Evolutionary conservation across 2,329 filamentous ascomycete species (phyloP).

Genomic region (Alternaria novae-zelandiae): DNA sequence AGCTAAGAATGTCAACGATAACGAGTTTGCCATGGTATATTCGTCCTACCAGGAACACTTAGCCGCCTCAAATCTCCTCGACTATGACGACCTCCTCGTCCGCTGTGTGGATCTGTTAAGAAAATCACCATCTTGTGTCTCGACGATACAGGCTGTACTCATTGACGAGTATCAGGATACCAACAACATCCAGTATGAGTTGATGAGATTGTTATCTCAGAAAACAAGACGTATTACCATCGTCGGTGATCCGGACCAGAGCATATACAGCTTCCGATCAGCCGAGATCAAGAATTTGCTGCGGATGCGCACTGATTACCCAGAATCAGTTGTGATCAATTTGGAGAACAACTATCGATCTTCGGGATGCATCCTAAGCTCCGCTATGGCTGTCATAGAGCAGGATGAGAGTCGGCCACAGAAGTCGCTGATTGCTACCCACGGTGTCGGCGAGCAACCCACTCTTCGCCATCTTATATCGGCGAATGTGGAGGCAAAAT

Average conservation of each 20-base stretch:
- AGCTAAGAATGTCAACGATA: constrained; percentile 58
- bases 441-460: constrained; percentile 78
- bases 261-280: constrained; percentile 94
- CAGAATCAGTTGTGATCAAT: constrained; percentile 79
- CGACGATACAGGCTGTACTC: constrained; percentile 86
- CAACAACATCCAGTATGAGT: constrained; percentile 90
- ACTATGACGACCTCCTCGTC: constrained; percentile 92
- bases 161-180: constrained; percentile 99
- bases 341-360: constrained; percentile 96
- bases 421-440: constrained; percentile 80
- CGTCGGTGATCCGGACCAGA: constrained; percentile 96
- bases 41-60: constrained; percentile 80
- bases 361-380: constrained; percentile 79
- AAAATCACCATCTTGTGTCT: constrained; percentile 77
- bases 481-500: constrained; percentile 77
- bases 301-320: constrained; percentile 77
- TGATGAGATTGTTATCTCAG: constrained; percentile 88
- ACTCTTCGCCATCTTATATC: constrained; percentile 78
- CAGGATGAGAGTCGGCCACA: constrained; percentile 82
- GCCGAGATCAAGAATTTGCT: constrained; percentile 89
- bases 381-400: constrained; percentile 85
- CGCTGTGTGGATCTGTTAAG: constrained; percentile 81
- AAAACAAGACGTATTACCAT: constrained; percentile 80
- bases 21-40: constrained; percentile 72
- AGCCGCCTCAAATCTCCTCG: constrained; percentile 77